These are phyloP conservation scores for Magnusiomyces paraingens DNA, from an alignment of 1,139 yeast genomes.

Conservation along the genomic window DNA sequence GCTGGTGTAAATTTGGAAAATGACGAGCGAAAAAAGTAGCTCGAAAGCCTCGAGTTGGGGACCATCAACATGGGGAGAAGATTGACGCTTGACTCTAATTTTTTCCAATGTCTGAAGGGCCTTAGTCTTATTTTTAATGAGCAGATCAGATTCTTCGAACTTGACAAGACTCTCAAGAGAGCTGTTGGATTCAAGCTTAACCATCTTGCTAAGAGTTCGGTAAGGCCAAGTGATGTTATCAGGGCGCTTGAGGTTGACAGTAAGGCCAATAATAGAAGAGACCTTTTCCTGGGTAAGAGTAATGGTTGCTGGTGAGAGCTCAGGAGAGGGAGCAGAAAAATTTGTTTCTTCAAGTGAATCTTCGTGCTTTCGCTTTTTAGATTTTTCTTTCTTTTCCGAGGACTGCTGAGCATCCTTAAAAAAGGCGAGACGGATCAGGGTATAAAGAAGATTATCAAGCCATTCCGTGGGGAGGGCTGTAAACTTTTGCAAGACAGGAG, in stretches of 20 bases:
- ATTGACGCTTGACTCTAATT: conserved; percentile 38
- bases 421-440: conserved; percentile 51
- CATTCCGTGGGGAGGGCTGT: conserved; percentile 30
- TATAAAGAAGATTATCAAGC: conserved; percentile 45
- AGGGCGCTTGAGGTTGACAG: conserved; percentile 39
- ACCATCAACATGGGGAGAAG: conserved; percentile 37
- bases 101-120: conserved; percentile 46
- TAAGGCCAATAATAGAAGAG: conserved; percentile 48
- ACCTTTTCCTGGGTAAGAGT: conserved; percentile 44
- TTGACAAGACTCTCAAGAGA: conserved; percentile 20
- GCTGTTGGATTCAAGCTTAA: conserved; percentile 33
- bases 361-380: conserved; percentile 15
- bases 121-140: conserved; percentile 41
- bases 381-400: conserved; percentile 15
- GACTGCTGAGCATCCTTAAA: conserved; percentile 33
- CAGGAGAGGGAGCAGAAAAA: conserved; percentile 10
- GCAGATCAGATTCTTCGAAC: conserved; percentile 25
- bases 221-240: conserved; percentile 57
- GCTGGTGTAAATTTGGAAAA: conserved; percentile 73
- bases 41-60: conserved; percentile 53
- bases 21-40: conserved; percentile 66
- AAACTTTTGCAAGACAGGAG: conserved; percentile 17
- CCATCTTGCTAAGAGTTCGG: conserved; percentile 20
- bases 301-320: conserved; percentile 19
- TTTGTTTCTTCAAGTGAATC: conserved; percentile 11